Conservation (phyloP, 2,329 filamentous ascomycete genomes). For the Xylaria sp. region DNA sequence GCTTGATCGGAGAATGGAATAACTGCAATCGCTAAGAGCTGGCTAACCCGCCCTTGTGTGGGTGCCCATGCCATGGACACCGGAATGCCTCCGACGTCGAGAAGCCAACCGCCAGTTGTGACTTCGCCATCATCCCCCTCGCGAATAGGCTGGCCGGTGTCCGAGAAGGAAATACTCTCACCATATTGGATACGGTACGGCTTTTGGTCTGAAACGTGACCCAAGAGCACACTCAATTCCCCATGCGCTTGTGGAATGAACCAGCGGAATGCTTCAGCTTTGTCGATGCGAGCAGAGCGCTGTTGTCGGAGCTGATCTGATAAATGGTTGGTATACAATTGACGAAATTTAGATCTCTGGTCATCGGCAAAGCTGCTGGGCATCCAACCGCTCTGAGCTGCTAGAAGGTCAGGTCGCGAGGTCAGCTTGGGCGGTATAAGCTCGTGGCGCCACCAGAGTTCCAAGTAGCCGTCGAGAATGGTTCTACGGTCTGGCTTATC, state of each 20-base stretch:
- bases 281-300: conserved; percentile 40
- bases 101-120: conserved; percentile 59
- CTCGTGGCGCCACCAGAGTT: conserved; percentile 47
- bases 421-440: conserved; percentile 48
- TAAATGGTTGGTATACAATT: conserved; percentile 43
- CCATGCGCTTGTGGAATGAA: conserved; percentile 43
- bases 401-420: conserved; percentile 34
- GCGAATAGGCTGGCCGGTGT: conserved; percentile 41
- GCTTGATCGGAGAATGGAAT: conserved; percentile 64
- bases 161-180: conserved; percentile 44
- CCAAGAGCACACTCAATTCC: conserved; percentile 44
- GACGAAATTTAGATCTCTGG: conserved; percentile 41
- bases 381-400: conserved; percentile 48
- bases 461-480: conserved; percentile 43
- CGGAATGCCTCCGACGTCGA: conserved; percentile 66
- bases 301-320: conserved; percentile 37
- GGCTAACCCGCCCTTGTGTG: conserved; percentile 51
- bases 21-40: conserved; percentile 64
- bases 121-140: conserved; percentile 31
- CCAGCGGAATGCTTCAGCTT: conserved; percentile 40
- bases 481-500: conserved; percentile 42
- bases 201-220: conserved; percentile 45
- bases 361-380: conserved; percentile 39
- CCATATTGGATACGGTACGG: conserved; percentile 44
- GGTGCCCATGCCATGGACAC: conserved; percentile 66